phyloP scores from a whole-genome alignment of 1,139 yeast species.

The Meyerozyma smithsonii region DNA sequence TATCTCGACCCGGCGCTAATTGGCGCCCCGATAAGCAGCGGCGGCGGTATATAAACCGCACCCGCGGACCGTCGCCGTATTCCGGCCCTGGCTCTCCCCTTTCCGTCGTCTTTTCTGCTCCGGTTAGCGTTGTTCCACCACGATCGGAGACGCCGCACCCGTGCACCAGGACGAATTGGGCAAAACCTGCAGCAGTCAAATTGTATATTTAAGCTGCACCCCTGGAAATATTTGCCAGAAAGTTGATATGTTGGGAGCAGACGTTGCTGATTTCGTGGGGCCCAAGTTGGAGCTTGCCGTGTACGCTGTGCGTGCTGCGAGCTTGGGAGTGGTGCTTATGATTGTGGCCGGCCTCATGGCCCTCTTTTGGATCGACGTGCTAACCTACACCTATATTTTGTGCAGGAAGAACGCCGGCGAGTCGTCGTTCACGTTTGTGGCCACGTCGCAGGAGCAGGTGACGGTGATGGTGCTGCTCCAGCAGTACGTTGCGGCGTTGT shows the following conservation, averaged over 20 bases:
- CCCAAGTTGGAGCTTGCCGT: background rate
- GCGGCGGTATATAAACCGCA: too few species aligned
- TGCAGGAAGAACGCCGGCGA: conserved; percentile 1
- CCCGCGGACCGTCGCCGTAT: too few species aligned
- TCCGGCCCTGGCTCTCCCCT: too few species aligned
- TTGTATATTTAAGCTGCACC: background rate
- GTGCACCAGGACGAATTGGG: background rate
- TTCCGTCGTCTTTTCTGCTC: too few species aligned
- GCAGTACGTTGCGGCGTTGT: background rate
- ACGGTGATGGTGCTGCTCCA: background rate
- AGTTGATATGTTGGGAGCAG: background rate
- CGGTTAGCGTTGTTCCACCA: too few species aligned
- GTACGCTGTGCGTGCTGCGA: background rate
- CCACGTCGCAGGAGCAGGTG: background rate
- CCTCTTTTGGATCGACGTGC: background rate
- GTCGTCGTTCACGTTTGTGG: conserved; percentile 1
- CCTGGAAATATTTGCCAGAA: background rate
- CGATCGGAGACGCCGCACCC: too few species aligned
- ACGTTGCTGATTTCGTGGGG: background rate
- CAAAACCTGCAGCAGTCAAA: too few species aligned
- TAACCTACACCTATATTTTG: background rate
- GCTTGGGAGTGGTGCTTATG: background rate
- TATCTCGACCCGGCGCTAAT: too few species aligned
- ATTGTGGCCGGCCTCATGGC: background rate
- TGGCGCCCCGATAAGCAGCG: too few species aligned